Percentiles rank a stretch among this genome's conserved stretches.
Conservation (phyloP, 352 stramenopile genomes). For the Plasmopara halstedii region DNA sequence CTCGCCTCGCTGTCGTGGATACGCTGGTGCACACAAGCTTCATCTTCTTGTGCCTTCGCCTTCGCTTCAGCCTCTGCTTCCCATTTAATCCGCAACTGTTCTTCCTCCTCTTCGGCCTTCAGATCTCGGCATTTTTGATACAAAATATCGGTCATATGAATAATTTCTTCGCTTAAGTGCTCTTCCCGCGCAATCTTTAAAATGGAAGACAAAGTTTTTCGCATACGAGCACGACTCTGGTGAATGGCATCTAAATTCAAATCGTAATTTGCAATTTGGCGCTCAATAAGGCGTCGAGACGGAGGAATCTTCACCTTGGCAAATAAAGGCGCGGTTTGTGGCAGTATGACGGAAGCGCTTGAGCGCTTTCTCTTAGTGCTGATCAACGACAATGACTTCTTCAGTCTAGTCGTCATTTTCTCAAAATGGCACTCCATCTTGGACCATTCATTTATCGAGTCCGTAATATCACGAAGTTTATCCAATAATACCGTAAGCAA, state of each 20-base stretch:
- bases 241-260: slow-evolving; percentile 43
- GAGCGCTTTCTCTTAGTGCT: slow-evolving; percentile 34
- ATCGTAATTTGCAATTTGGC: slow-evolving; percentile 65
- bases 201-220: slow-evolving; percentile 41
- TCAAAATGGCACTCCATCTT: slow-evolving; percentile 68
- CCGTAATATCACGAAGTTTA: slow-evolving; percentile 50
- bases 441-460: slow-evolving; percentile 62
- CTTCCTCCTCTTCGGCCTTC: slow-evolving; percentile 43
- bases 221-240: slow-evolving; percentile 36
- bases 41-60: slow-evolving; percentile 1
- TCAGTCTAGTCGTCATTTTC: slow-evolving; percentile 47
- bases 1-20: slow-evolving; percentile 6
- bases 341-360: slow-evolving; percentile 15
- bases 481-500: slow-evolving; percentile 66
- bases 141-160: slow-evolving; percentile 44
- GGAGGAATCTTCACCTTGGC: slow-evolving; percentile 52
- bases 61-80: slow-evolving; percentile 17
- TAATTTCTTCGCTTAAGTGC: slow-evolving; percentile 45
- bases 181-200: slow-evolving; percentile 58
- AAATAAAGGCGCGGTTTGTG: slow-evolving; percentile 37
- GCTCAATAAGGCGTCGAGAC: slow-evolving; percentile 56
- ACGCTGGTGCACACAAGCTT: slow-evolving; percentile 3
- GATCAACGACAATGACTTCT: slow-evolving; percentile 40
- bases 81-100: slow-evolving; percentile 23
- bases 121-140: slow-evolving; percentile 45